A percentile compares a stretch with the other conserved stretches of the same genome.
These are phyloP conservation scores for Candida gorgasii DNA, from an alignment of 805 yeast genomes.

Conservation along the genomic window DNA sequence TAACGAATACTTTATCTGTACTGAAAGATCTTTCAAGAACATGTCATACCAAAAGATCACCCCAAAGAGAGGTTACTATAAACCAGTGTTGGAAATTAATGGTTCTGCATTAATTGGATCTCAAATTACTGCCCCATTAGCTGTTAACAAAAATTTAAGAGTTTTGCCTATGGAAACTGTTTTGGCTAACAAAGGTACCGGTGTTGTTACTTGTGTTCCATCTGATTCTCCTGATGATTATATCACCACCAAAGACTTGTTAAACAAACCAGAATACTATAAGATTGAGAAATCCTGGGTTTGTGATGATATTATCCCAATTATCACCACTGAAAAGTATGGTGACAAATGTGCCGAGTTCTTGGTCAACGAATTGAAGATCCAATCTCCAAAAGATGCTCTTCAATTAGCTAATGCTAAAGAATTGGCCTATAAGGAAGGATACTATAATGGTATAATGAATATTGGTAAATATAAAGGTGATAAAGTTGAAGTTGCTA, in stretches of 20 bases:
- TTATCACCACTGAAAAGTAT: constrained; percentile 78
- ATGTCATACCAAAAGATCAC: constrained; percentile 95
- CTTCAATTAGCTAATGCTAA: constrained; percentile 88
- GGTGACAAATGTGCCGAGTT: constrained; percentile 88
- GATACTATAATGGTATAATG: constrained; percentile 88
- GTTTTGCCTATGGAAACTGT: constrained; percentile 98
- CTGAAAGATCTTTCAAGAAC: constrained; percentile 95
- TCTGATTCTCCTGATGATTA: constrained; percentile 98
- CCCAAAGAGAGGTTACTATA: constrained; percentile 79
- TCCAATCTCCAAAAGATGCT: constrained; percentile 91
- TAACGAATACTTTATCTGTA: constrained; percentile 75
- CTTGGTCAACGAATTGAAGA: constrained; percentile 82
- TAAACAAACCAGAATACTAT: constrained; percentile 88
- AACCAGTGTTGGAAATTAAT: constrained; percentile 55
- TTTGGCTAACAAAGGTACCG: constrained; percentile 93
- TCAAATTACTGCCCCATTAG: constrained; percentile 80
- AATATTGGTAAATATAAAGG: constrained; percentile 81
- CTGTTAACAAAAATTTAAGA: constrained; percentile 67
- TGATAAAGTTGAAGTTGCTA: constrained; percentile 87
- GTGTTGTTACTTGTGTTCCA: constrained; percentile 98
- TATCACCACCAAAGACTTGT: constrained; percentile 80
- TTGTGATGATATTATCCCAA: constrained; percentile 64
- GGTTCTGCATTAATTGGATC: constrained; percentile 86
- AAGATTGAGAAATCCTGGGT: constrained; percentile 88
- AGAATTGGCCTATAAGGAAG: constrained; percentile 94